Evolutionary conservation across 1,139 yeast genomes (phyloP).

Genomic region (Insectozyma bohioensis): DNA sequence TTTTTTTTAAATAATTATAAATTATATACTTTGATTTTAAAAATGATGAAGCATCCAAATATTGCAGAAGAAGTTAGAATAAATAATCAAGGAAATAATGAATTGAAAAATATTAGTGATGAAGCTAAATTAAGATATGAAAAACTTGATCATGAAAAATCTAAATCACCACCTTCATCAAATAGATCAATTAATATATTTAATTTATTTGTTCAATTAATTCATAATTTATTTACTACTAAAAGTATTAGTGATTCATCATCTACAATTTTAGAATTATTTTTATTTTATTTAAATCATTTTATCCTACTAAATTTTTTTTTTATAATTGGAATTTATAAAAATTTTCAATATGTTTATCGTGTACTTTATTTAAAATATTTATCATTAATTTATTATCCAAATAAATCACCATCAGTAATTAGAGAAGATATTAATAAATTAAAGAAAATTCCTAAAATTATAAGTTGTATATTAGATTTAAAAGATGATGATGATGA

Average conservation of each 20-base stretch:
- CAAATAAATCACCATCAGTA: conserved; percentile 80
- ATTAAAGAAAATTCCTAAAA: conserved; percentile 72
- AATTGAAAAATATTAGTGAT: conserved; percentile 11
- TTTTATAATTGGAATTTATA: conserved; percentile 53
- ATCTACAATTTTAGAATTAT: conserved; percentile 7
- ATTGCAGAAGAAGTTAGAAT: conserved; percentile 14
- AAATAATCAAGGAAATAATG: conserved; percentile 10
- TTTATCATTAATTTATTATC: conserved; percentile 68
- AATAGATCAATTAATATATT: conserved; percentile 11
- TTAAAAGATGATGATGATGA: conserved; percentile 75
- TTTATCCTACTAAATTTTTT: conserved; percentile 52
- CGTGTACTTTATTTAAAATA: conserved; percentile 58
- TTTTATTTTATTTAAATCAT: conserved; percentile 22
- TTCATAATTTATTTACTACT: conserved; percentile 10
- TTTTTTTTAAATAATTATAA: background rate
- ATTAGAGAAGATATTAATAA: conserved; percentile 80
- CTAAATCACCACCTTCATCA: conserved; percentile 13
- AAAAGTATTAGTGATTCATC: conserved; percentile 2
- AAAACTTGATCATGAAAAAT: conserved; percentile 2
- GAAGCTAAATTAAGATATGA: conserved; percentile 6
- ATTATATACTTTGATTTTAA: conserved; percentile 1
- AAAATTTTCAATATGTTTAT: conserved; percentile 52
- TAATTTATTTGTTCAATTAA: conserved; percentile 10
- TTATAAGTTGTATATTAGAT: conserved; percentile 70
- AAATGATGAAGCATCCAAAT: conserved; percentile 12